These are phyloP conservation scores for Allium fistulosum DNA, from an alignment of 106 monocot species.

Conservation along the genomic window DNA sequence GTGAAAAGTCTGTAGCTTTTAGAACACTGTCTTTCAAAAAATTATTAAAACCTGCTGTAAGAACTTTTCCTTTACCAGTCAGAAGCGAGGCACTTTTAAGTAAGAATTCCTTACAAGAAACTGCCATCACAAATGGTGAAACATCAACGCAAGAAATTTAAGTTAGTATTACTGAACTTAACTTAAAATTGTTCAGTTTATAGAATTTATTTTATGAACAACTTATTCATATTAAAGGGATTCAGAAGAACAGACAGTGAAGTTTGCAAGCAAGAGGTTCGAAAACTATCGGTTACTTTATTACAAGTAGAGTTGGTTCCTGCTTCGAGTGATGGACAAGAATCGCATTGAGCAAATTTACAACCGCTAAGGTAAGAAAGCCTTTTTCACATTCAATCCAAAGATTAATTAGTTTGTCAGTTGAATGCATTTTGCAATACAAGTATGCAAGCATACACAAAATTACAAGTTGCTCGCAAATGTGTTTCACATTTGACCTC, in stretches of 20 bases:
- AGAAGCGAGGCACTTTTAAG: neutral
- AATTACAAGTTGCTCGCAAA: no score
- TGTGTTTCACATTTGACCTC: no score
- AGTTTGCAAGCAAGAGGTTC: constrained; percentile 44
- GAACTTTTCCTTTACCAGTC: constrained; percentile 6
- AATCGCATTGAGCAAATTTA: constrained; percentile 1
- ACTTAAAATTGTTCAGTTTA: neutral
- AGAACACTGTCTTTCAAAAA: constrained; percentile 6
- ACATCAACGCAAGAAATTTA: neutral
- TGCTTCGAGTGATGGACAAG: neutral
- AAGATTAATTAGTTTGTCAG: neutral
- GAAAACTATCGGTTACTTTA: constrained; percentile 39
- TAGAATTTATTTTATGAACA: neutral
- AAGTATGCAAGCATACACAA: neutral
- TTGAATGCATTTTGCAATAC: neutral
- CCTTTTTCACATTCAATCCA: neutral
- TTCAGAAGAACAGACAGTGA: constrained; percentile 24
- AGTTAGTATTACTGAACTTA: neutral
- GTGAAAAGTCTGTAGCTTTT: neutral
- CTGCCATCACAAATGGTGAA: neutral
- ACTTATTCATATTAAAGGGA: constrained; percentile 17
- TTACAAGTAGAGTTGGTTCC: constrained; percentile 27
- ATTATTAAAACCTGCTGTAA: constrained; percentile 5
- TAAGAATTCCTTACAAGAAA: neutral
- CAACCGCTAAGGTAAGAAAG: constrained; percentile 17